Base-by-base conservation (phyloP, 73 alveolate genomes). In the Paramecium biaurelia region DNA sequence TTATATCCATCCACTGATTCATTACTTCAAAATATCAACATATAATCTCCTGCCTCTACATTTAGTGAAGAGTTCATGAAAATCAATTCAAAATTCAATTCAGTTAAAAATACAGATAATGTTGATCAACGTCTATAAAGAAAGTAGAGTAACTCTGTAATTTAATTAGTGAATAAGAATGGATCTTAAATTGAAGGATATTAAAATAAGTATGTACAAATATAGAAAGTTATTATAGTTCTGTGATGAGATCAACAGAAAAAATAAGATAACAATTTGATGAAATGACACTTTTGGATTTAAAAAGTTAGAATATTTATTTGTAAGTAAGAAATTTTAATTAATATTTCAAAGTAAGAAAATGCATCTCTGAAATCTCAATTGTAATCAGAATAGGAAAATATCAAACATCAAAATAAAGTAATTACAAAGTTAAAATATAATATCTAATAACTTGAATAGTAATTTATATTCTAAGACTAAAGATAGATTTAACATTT, bases 11-110 rank as follows among this genome's bases (percentile, higher is more conserved):
- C 84, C 2, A 63, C 84, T 14, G 84, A 63, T 63, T 63, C 84
- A 11, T 63, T 63, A n/a, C 41, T 63, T 14, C 47, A 63, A 63
- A 63, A 63, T 32, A 18, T 63, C 1, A 32, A 30, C 28, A 63
- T 63, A 26, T n/a, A 63, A 26, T 63, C 84, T 30, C 84, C 84
- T 14, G 45, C 45, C 11, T 63, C 84, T 63, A 63, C 84, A 26
- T 63, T 63, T 63, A 63, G 84, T 63, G 84, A 63, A 24, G 84
- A 63, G 45, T 63, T 63, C 84, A 32, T 30, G 49, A 63, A 63
- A 63, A 63, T 63, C 47, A 63, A 63, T 32, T 30, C 41, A 26
- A 63, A 63, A 63, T 63, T 63, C 45, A 63, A 63, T 63, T 63
- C 84, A 63, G 84, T 63, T 63, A 63, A 63, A 63, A 63, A 63